Evolutionary conservation across 2,329 filamentous ascomycete genomes (phyloP).

Genomic region (Madurella fahalii): DNA sequence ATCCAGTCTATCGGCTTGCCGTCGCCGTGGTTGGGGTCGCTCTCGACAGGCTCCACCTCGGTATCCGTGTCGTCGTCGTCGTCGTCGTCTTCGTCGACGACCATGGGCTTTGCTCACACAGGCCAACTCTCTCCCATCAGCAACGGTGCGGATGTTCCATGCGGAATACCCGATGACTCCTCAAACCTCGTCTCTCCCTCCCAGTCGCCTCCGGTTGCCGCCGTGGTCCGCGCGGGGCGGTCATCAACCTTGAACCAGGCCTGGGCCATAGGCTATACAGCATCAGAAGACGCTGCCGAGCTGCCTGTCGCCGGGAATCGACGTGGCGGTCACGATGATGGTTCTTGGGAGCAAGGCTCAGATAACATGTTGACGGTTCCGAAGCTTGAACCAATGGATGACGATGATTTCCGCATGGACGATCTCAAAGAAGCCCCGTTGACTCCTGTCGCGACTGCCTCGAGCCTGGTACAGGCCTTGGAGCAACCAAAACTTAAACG

Average conservation of each 20-base stretch:
- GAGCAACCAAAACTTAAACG: conserved; percentile 50
- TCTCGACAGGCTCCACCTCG: conserved; percentile 29
- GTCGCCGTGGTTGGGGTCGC: conserved; percentile 33
- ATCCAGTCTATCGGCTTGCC: conserved; percentile 33
- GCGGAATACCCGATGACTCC: conserved; percentile 20
- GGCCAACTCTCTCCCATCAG: conserved; percentile 53
- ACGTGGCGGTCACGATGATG: conserved; percentile 30
- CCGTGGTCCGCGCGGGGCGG: conserved; percentile 43
- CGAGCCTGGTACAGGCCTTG: conserved; percentile 16
- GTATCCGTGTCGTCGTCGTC: conserved; percentile 30
- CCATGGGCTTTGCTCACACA: conserved; percentile 32
- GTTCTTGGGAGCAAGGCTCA: conserved; percentile 44
- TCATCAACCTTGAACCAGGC: conserved; percentile 46
- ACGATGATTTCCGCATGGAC: conserved; percentile 50
- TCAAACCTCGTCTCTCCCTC: conserved; percentile 29
- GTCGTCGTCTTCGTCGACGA: background rate
- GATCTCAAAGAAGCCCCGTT: conserved; percentile 46
- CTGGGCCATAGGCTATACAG: conserved; percentile 41
- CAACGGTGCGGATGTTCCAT: conserved; percentile 42
- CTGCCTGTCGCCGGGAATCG: conserved; percentile 27
- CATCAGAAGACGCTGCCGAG: conserved; percentile 25
- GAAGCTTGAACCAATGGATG: conserved; percentile 55
- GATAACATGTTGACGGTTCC: conserved; percentile 46
- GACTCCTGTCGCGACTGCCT: conserved; percentile 27
- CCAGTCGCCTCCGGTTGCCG: conserved; percentile 38